Evolutionary conservation across 345 rosid genomes (phyloP), one percentile per base, ranked within the genome.

Genomic region (Populus ilicifolia): DNA sequence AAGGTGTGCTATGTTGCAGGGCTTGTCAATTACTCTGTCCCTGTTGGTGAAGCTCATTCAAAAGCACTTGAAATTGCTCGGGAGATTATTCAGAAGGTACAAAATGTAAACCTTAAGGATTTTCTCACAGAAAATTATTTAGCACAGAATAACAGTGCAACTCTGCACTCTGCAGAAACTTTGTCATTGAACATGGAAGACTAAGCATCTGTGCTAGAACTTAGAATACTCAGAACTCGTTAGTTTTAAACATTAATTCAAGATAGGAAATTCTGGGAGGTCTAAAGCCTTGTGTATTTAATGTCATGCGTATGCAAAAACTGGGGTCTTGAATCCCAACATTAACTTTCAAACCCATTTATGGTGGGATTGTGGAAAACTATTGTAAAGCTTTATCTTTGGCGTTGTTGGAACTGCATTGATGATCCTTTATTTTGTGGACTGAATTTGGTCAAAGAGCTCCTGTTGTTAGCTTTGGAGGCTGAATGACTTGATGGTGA

Each of bases 31-130:
- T 82, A 89, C 72, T 87, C 88, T 85, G 97, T 89, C 62, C 86
- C 89, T 27, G 85, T 92, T 0, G 92, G 98, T 62, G 91, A 89
- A 78, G 92, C 96, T 81, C 91, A 84, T 78, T 27, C 56, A 67
- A 95, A 92, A 86, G 99, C 96, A 50, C 86, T 93, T 59, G 94
- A 90, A 82, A 83, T 95, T 70, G 99, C 99, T 25, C 87, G 85
- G 64, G 91, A 89, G 84, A 93, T 95, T 74, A 95, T 87, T 81
- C 84, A 89, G 80, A 95, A 93, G 93, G 96, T 89, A 80, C 35
- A 39, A 35, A 43, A 20, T 46, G 27, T 62, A 21, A 52, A 30
- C 63, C 54, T 67, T 59, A 2, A 65, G 27, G 63, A 69, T 68
- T 63, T 61, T 50, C 69, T 14, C 39, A 3, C 65, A 33, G 39